phyloP scores from a whole-genome alignment of 306 rosid genomes.

The Acacia acuminata region DNA sequence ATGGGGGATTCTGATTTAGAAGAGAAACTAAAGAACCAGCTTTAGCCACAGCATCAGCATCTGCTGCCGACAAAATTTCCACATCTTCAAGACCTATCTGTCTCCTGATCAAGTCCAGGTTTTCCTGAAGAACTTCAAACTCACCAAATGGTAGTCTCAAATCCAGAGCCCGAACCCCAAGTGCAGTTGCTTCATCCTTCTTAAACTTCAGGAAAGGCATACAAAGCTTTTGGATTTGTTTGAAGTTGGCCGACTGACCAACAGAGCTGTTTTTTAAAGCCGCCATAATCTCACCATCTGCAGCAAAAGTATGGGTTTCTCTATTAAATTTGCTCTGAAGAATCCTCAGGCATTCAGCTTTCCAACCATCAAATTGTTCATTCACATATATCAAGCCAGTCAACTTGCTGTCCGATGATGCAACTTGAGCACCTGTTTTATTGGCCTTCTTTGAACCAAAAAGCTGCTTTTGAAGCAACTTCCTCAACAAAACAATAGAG shows the following conservation, averaged over 20 bases:
- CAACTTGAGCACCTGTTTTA: constrained; percentile 62
- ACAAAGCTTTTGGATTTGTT: constrained; percentile 67
- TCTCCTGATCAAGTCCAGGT: constrained; percentile 76
- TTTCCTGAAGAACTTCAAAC: constrained; percentile 73
- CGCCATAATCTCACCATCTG: constrained; percentile 58
- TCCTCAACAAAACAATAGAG: constrained; percentile 76
- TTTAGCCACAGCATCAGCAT: constrained; percentile 55
- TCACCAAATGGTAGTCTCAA: constrained; percentile 85
- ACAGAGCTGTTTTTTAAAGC: constrained; percentile 63
- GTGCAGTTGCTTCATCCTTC: constrained; percentile 68
- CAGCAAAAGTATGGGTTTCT: constrained; percentile 47
- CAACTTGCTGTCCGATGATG: constrained; percentile 48
- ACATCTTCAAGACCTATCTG: constrained; percentile 77
- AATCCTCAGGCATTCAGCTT: constrained; percentile 77
- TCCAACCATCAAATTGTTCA: constrained; percentile 85
- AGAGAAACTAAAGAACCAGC: constrained; percentile 67
- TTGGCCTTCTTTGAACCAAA: constrained; percentile 68
- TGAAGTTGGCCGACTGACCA: constrained; percentile 61
- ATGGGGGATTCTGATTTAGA: constrained; percentile 73
- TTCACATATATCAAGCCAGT: constrained; percentile 72
- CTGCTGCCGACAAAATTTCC: constrained; percentile 62
- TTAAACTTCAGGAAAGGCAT: constrained; percentile 90
- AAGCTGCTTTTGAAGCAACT: constrained; percentile 84
- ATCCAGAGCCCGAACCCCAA: constrained; percentile 77
- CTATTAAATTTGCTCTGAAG: constrained; percentile 61